Evolutionary conservation across 1,139 yeast genomes (phyloP), one percentile per base, ranked within the genome.

Genomic region (Debaryomycetaceae sp.): DNA sequence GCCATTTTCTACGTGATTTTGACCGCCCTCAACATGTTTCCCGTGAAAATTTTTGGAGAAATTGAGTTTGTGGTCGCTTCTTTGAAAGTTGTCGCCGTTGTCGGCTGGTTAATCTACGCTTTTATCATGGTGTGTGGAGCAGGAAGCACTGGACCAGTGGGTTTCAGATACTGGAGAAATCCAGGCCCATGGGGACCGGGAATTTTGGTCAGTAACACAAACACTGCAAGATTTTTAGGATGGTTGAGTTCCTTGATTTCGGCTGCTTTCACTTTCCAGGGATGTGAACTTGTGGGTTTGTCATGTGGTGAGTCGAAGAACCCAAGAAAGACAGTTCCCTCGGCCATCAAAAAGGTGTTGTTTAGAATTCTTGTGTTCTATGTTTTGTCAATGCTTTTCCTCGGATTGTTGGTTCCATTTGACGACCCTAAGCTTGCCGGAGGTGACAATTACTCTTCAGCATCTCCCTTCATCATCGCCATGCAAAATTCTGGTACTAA

Each of bases 121-220:
- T 71, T 85, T 51, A 69, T 81, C 58, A 81, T 83, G 72, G 87
- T 83, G 27, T 82, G 88, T 59, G 95, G 95, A 53, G 88, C 84
- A 9, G 84, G 86, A 45, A 53, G 63, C 39, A 74, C 79, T 13
- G 89, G 90, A 14, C 86, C 90, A 13, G 78, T 87, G 40, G 95
- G 93, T 6, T 86, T 85, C 73, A 76, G 90, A 62, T 89, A 90
- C 69, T 91, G 97, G 97, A 81, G 91, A 65, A 70, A 90, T 59
- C 97, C 97, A 4, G 97, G 97, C 43, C 84, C 97, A 1, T 88
- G 78, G 83, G 90, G 88, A 50, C 76, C 83, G 6, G 89, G 88
- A 39, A 67, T 74, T 45, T 56, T 63, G 38, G 68, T 73, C 14
- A 66, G 69, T 24, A 66, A 75, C 51, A 63, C 68, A 36, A 72